Evolutionary conservation across 805 yeast species (phyloP), one percentile per base, ranked within the genome.

Genomic region (Kluyveromyces dobzhanskii): DNA sequence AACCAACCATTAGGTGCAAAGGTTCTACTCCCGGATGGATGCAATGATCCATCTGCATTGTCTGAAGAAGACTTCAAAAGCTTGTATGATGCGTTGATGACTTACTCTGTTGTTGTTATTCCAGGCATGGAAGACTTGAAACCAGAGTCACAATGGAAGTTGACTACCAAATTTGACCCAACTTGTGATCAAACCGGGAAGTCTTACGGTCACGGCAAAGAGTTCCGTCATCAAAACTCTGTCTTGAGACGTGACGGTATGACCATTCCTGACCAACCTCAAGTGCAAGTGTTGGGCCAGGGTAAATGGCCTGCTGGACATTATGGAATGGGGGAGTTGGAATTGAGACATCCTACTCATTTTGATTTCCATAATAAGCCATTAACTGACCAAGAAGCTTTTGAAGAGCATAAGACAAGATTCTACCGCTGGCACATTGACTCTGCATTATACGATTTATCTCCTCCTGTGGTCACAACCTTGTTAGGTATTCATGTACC

Each of bases 381-480:
- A 1, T 69, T 86, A 45, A 66, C 78, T 13, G 71, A 73, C n/a
- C 78, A 77, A 32, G 76, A 85, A 47, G 73, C 80, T 45, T 73
- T 67, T 27, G 65, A 67, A 6, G 54, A 73, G 17, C 75, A 78
- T 37, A 73, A 74, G 59, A 86, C 95, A 2, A 71, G 94, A 51
- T 86, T 79, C 59, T 86, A 85, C 72, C 75, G 95, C 64, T 86
- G 95, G 95, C 95, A 86, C 63, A 85, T 86, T 47, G 95, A 86
- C 61, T 80, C 92, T 27, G 95, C 95, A 4, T 70, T 86, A 30
- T 86, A 86, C 53, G 94, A 76, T 27, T 70, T 85, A 49, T 76
- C 88, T 12, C 95, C 95, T 21, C 95, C 95, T 23, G 75, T 81
- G 48, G 83, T 80, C 27, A 86, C 95, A 11, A 85, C 95, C 2